Percentiles rank a stretch among this genome's conserved stretches.
These are phyloP conservation scores for Tuctoria greenei DNA, from an alignment of 176 grass and related monocot species.

Conservation along the genomic window DNA sequence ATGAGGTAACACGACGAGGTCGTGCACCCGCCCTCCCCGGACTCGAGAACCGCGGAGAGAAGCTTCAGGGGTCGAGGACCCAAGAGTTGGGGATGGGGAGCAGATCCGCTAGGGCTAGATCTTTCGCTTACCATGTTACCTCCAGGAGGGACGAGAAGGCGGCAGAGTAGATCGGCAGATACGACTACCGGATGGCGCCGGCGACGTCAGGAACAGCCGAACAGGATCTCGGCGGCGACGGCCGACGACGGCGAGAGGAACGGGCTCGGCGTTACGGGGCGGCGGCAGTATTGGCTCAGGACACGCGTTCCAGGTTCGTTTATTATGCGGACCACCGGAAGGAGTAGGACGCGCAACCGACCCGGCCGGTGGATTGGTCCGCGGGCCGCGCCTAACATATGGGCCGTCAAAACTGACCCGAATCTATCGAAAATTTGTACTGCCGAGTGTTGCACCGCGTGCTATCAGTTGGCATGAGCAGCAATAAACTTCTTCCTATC, in stretches of 20 bases:
- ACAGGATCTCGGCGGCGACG: background rate
- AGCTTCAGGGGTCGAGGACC: background rate
- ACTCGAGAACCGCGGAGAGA: background rate
- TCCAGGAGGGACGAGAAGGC: background rate
- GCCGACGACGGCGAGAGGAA: background rate
- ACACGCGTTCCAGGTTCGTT: background rate
- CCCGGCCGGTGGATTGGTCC: background rate
- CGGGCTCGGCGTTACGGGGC: background rate
- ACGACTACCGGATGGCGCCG: background rate
- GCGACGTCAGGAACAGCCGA: too few species aligned
- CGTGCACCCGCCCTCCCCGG: background rate
- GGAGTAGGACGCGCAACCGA: too few species aligned
- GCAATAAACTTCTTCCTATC: background rate
- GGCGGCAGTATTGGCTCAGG: background rate
- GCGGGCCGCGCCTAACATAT: background rate
- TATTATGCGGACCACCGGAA: background rate
- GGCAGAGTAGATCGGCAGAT: background rate
- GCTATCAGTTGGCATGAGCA: background rate
- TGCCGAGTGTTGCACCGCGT: background rate
- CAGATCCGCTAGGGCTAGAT: constrained; percentile 17
- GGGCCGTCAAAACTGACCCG: background rate
- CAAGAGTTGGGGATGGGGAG: background rate
- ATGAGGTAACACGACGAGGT: background rate
- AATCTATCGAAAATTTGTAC: background rate
- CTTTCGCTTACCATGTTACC: constrained; percentile 43